Conservation (phyloP, 1,139 yeast genomes). For the Nadsonia commutata region DNA sequence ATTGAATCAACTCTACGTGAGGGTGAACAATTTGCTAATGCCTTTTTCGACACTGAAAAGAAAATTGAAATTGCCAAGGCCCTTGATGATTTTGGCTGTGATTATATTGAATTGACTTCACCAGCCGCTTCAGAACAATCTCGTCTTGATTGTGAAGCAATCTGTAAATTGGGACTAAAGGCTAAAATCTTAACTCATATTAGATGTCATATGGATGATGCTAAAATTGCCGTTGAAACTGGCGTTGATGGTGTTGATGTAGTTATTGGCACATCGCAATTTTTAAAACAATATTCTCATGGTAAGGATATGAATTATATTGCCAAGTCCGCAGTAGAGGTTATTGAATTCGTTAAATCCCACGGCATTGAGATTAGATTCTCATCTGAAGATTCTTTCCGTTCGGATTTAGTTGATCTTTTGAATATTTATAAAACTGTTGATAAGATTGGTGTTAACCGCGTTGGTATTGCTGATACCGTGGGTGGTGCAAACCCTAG, state of each 20-base stretch:
- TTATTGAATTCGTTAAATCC: conserved; percentile 91
- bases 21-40: conserved; percentile 98
- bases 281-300: conserved; percentile 85
- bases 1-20: conserved; percentile 95
- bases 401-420: conserved; percentile 91
- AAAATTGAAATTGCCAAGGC: conserved; percentile 97
- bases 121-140: conserved; percentile 97
- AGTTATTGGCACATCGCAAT: conserved; percentile 94
- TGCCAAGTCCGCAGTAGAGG: conserved; percentile 92
- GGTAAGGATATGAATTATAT: conserved; percentile 99
- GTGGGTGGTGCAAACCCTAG: conserved; percentile 99
- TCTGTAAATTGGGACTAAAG: conserved; percentile 90
- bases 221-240: conserved; percentile 89
- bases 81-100: conserved; percentile 93
- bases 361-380: conserved; percentile 96
- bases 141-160: conserved; percentile 89
- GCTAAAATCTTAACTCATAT: conserved; percentile 87
- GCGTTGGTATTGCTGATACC: conserved; percentile 98
- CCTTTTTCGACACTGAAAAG: conserved; percentile 88
- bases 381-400: conserved; percentile 93
- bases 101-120: conserved; percentile 91
- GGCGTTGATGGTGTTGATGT: conserved; percentile 99
- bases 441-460: conserved; percentile 92
- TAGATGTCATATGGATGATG: conserved; percentile 98
- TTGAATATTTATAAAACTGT: conserved; percentile 93